phyloP scores from a whole-genome alignment of 176 grass and related monocot species.

The Lolium perenne region DNA sequence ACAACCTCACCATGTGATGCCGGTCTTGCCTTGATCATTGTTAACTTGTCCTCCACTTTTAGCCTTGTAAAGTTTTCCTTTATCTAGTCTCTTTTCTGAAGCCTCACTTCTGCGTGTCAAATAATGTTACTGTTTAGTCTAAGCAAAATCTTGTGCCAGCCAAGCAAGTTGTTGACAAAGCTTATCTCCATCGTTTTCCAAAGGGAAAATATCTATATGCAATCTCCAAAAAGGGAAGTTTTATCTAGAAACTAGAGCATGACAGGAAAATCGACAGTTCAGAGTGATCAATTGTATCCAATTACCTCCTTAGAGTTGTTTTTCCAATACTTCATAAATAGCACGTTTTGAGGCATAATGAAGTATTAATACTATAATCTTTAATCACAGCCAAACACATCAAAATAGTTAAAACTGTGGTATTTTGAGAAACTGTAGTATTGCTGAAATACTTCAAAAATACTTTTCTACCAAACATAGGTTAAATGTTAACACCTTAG shows the following conservation, averaged over 20 bases:
- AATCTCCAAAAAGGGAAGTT: neutral
- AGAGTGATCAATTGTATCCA: neutral
- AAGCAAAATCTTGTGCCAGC: conserved; percentile 21
- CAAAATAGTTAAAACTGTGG: too few relatives aligned
- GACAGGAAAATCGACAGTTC: neutral
- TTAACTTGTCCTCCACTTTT: conserved; percentile 20
- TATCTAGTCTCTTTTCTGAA: neutral
- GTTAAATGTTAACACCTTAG: conserved; percentile 11
- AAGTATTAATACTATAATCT: too few relatives aligned
- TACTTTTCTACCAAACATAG: too few relatives aligned
- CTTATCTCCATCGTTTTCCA: conserved; percentile 1
- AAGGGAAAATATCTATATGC: neutral
- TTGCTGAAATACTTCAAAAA: too few relatives aligned
- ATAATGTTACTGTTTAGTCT: neutral
- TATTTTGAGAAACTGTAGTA: too few relatives aligned
- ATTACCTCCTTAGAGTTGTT: too few relatives aligned
- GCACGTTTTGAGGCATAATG: too few relatives aligned
- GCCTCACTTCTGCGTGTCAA: neutral
- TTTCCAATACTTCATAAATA: too few relatives aligned
- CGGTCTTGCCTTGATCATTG: neutral
- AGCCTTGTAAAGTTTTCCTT: conserved; percentile 1
- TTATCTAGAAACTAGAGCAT: neutral
- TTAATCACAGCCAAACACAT: too few relatives aligned
- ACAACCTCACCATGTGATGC: conserved; percentile 36
- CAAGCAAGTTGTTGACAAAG: neutral